Evolutionary conservation across 345 rosid species (phyloP), one percentile per base, ranked within the genome.

Genomic region (Laguncularia racemosa): DNA sequence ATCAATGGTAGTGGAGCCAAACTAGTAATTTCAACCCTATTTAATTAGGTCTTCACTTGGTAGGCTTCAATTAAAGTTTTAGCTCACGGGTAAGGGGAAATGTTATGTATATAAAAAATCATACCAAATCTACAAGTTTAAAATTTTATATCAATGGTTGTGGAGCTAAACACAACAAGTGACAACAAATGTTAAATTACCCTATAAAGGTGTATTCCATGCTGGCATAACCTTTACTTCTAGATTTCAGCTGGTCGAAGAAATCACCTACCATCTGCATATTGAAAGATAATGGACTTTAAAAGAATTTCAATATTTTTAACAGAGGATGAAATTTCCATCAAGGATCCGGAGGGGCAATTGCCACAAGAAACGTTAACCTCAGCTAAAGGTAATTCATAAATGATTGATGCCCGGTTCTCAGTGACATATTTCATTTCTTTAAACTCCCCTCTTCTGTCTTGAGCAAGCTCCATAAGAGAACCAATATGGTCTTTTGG

Each of bases 241-340:
- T 83, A 53, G 99, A 93, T 74, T 93, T 93, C 40, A 93, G 72
- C 64, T 89, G 99, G 64, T 93, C 99, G 70, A 89, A 93, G 76
- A 93, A 93, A 80, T 93, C 99, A 26, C 99, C 99, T 54, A 93
- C 95, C 99, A 93, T 93, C 99, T 93, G 79, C 50, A 67, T 68
- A 58, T 18, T 21, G 62, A 70, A 51, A 62, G 44, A 60, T 7
- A 33, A 33, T 4, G 4, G 40, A 10, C 11, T 18, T 33, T 20
- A 14, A 50, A 44, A 13, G 38, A 20, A 55, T 16, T 21, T 33
- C 43, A 21, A 21, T 26, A 26, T 26, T 26, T 26, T 6, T 26
- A 6, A 6, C 11, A 33, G 40, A 33, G 11, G 1, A 33, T 7
- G 40, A 9, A 33, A 3, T 33, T 33, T 33, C 40, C 40, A 33